Percentiles rank a stretch among this genome's conserved stretches.
phyloP scores from a whole-genome alignment of 1,284 basidiomycete species.

The Kwoniella shivajii region DNA sequence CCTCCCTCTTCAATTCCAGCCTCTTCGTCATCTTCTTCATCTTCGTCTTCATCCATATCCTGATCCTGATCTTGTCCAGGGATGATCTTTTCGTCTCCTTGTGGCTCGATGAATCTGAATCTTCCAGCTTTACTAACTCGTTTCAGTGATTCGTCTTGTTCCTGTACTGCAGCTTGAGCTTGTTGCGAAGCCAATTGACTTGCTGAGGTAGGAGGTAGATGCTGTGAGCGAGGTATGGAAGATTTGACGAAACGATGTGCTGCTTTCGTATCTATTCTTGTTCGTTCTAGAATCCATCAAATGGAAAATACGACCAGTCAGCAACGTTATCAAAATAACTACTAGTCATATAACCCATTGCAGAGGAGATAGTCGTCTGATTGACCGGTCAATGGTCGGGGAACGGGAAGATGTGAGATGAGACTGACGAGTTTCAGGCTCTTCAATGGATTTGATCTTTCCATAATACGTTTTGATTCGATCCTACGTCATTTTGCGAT shows the following conservation, averaged over 20 bases:
- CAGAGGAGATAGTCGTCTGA: no score
- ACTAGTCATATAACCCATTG: no score
- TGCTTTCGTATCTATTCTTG: slow-evolving; percentile 37
- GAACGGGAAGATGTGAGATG: not conserved
- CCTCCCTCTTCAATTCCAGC: slow-evolving; percentile 7
- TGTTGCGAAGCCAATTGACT: slow-evolving; percentile 17
- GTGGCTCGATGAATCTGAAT: slow-evolving; percentile 34
- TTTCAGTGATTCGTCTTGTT: slow-evolving; percentile 15
- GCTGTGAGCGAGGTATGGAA: slow-evolving; percentile 32
- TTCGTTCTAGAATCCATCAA: not conserved
- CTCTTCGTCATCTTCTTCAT: slow-evolving; percentile 1
- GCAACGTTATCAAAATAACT: not conserved
- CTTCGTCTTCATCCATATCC: not conserved
- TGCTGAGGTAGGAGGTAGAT: slow-evolving; percentile 18
- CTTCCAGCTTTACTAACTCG: slow-evolving; percentile 21
- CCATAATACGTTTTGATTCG: slow-evolving; percentile 48
- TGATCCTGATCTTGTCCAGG: slow-evolving; percentile 11
- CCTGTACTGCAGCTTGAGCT: slow-evolving; percentile 19
- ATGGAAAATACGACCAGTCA: not conserved
- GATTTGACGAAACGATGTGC: slow-evolving; percentile 44
- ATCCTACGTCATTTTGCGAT: slow-evolving; percentile 20
- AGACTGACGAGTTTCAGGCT: slow-evolving; percentile 37
- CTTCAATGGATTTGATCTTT: slow-evolving; percentile 44
- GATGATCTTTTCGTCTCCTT: slow-evolving; percentile 25
- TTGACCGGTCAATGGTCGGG: not conserved